phyloP scores from a whole-genome alignment of 306 rosid species.

The Gastrolobium bilobum region DNA sequence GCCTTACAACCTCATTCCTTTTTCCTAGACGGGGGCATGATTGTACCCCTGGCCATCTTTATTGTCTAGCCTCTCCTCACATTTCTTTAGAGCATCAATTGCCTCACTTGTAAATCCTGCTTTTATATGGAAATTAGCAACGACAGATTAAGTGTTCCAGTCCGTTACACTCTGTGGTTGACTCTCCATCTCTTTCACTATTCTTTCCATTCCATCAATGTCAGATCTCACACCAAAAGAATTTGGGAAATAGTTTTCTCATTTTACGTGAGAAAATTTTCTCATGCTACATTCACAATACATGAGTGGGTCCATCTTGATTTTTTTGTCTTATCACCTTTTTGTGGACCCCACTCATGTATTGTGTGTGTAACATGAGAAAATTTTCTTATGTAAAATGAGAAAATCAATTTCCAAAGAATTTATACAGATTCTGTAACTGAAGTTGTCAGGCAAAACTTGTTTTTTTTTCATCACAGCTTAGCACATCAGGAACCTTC shows the following conservation, averaged over 20 bases:
- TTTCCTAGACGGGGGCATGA: conserved; percentile 60
- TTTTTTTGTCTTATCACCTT: no score
- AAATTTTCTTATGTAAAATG: no score
- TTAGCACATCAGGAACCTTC: conserved; percentile 69
- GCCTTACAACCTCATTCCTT: conserved; percentile 75
- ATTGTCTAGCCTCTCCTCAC: conserved; percentile 71
- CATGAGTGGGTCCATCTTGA: no score
- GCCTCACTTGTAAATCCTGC: conserved; percentile 62
- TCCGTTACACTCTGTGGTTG: conserved; percentile 74
- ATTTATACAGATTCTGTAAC: conserved; percentile 87
- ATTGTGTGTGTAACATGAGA: no score
- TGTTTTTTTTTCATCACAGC: conserved; percentile 78
- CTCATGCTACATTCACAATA: no score
- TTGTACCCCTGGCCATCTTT: conserved; percentile 77
- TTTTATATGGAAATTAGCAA: conserved; percentile 73
- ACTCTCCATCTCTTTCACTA: conserved; percentile 77
- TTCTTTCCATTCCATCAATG: conserved; percentile 65
- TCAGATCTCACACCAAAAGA: conserved; percentile 73
- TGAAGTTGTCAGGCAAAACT: conserved; percentile 78
- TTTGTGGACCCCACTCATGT: no score
- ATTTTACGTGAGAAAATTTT: no score
- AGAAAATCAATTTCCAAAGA: no score
- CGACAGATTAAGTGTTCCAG: conserved; percentile 86
- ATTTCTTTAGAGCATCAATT: conserved; percentile 63
- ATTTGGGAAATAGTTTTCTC: no score